Base-by-base conservation (phyloP, 441 rosid genomes). In the Rhodomyrtus psidioides region DNA sequence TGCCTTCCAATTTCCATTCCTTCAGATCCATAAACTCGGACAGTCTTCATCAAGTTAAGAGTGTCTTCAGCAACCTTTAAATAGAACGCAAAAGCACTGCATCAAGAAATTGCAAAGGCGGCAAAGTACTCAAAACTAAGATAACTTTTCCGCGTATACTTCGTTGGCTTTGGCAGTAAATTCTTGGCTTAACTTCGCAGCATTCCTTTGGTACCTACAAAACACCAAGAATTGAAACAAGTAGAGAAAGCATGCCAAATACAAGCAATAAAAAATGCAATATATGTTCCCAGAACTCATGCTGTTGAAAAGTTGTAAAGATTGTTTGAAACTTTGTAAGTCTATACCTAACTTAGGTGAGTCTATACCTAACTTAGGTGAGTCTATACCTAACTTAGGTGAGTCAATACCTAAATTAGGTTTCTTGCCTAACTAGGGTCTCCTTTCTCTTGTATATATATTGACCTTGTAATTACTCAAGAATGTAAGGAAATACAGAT, bases 121-220 rank as follows among this genome's bases (percentile, higher is more conserved):
- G 82, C 81, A 86, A 55, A 88, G 83, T 16, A 84, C 13, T 62
- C 27, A 85, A 53, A 79, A 82, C 58, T 53, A 56, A 6, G 86
- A 83, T 23, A 75, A 86, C 54, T 53, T 59, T 83, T 84, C 55
- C 9, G 30, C 16, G 86, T 81, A 81, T 88, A 93, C 95, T 87
- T 90, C 65, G 86, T 88, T 91, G 82, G 94, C 94, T 87, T 65
- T 28, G 74, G 94, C 92, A 81, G 88, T 87, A 82, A 87, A 88
- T 81, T 90, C 94, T 87, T 93, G 95, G 87, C 89, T 91, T 82
- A 92, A 87, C 92, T 85, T 88, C 49, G 95, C 91, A 88, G 94
- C 94, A 86, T 82, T 89, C 90, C 86, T 91, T 84, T 88, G 94
- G 88, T 90, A 93, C 92, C 95, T 93, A 88, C 34, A 86, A 88